phyloP scores from a whole-genome alignment of 2,329 filamentous ascomycete genomes.

The Fusarium sp. region DNA sequence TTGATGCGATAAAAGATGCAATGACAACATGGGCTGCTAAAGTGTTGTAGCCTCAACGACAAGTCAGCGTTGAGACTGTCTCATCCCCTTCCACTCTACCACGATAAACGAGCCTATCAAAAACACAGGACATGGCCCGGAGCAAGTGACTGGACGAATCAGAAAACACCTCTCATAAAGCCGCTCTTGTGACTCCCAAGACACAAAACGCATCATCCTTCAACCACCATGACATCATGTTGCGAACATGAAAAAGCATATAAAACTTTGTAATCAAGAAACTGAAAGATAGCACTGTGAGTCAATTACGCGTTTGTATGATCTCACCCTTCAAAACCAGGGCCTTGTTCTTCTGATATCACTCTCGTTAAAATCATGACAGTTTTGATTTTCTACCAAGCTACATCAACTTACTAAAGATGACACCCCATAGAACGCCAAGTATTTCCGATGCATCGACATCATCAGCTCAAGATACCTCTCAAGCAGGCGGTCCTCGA shows the following conservation, averaged over 20 bases:
- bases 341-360: neutral
- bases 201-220: neutral
- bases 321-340: rapidly evolving
- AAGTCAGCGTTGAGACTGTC: no score
- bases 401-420: neutral
- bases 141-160: rapidly evolving
- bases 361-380: neutral
- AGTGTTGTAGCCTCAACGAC: neutral
- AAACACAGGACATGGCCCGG: rapidly evolving
- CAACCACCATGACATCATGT: conserved; percentile 10
- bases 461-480: neutral
- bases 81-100: no score
- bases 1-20: no score
- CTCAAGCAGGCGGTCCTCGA: neutral
- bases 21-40: neutral
- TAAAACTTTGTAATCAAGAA: neutral
- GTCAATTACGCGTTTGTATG: neutral
- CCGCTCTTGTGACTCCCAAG: neutral
- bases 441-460: neutral
- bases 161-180: rapidly evolving
- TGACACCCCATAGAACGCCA: neutral
- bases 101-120: neutral
- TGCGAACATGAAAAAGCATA: neutral
- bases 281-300: rapidly evolving
- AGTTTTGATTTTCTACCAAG: neutral